A percentile compares a stretch with the other conserved stretches of the same genome.
These are phyloP conservation scores for Colletotrichum sp. DNA, from an alignment of 2,329 filamentous ascomycete species.

Conservation along the genomic window DNA sequence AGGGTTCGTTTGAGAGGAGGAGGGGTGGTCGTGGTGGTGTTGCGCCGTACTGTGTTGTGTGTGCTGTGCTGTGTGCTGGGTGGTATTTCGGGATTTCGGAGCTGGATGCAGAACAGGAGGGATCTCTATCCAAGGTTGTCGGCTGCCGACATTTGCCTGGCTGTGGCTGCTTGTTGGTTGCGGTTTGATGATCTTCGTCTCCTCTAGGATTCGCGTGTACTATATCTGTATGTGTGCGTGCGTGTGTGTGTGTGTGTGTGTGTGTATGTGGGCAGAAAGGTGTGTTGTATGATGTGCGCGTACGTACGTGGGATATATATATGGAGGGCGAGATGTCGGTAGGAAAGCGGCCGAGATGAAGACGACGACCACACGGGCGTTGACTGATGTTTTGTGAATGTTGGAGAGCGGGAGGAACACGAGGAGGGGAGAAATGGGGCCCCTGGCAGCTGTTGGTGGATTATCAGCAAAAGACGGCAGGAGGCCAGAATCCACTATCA, in stretches of 20 bases:
- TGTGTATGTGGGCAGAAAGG: background rate
- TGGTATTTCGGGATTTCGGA: constrained; percentile 6
- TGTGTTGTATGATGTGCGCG: background rate
- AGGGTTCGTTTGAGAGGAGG: background rate
- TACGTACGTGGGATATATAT: background rate
- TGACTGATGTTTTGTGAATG: background rate
- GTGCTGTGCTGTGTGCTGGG: background rate
- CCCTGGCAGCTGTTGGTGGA: background rate
- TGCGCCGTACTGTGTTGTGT: background rate
- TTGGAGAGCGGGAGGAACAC: background rate
- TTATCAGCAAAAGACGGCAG: background rate
- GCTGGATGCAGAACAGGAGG: background rate
- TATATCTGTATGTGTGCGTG: background rate
- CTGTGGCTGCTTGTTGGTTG: background rate
- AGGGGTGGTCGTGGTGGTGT: background rate
- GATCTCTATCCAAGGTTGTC: background rate
- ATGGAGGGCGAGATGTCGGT: background rate
- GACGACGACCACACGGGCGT: background rate
- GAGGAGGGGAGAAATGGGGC: background rate
- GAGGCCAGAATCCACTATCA: background rate
- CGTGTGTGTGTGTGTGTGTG: background rate
- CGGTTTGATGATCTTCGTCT: background rate
- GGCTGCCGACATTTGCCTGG: constrained; percentile 6
- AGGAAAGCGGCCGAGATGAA: background rate
- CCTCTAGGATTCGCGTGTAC: background rate